These are phyloP conservation scores for Aspergillus bombycis DNA, from an alignment of 2,329 filamentous ascomycete genomes.

Conservation along the genomic window DNA sequence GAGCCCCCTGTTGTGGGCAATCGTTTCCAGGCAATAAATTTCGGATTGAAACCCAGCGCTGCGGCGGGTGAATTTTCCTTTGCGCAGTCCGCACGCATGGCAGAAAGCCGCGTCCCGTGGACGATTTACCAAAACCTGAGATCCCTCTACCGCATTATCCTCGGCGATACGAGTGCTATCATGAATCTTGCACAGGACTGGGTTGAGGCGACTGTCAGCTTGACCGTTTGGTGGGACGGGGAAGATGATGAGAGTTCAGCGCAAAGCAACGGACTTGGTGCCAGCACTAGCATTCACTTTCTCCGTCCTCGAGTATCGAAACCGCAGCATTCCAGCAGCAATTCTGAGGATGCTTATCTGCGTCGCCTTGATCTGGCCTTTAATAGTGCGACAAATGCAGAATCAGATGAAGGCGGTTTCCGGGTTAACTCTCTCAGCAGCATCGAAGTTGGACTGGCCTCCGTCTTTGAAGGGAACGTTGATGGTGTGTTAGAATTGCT, in stretches of 20 bases:
- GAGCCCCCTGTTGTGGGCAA: slow-evolving; percentile 43
- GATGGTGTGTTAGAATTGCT: slow-evolving; percentile 76
- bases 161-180: slow-evolving; percentile 76
- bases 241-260: slow-evolving; percentile 56
- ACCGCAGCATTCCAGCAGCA: slow-evolving; percentile 45
- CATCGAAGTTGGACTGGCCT: slow-evolving; percentile 80
- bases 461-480: slow-evolving; percentile 78
- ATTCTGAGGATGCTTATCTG: slow-evolving; percentile 69
- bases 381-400: slow-evolving; percentile 63
- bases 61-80: slow-evolving; percentile 61
- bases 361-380: slow-evolving; percentile 74
- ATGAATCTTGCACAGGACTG: slow-evolving; percentile 81
- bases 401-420: slow-evolving; percentile 65
- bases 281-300: slow-evolving; percentile 28
- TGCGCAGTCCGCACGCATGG: slow-evolving; percentile 69
- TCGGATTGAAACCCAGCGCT: slow-evolving; percentile 44
- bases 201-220: slow-evolving; percentile 82
- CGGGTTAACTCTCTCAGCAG: slow-evolving; percentile 74
- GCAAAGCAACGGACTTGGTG: slow-evolving; percentile 20
- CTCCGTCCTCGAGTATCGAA: slow-evolving; percentile 32
- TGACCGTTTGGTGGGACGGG: slow-evolving; percentile 93
- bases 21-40: slow-evolving; percentile 52
- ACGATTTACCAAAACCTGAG: slow-evolving; percentile 84
- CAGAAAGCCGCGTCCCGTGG: slow-evolving; percentile 86
- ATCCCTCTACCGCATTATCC: slow-evolving; percentile 76